phyloP scores from a whole-genome alignment of 2,329 filamentous ascomycete species.

The Monosporascus ibericus region DNA sequence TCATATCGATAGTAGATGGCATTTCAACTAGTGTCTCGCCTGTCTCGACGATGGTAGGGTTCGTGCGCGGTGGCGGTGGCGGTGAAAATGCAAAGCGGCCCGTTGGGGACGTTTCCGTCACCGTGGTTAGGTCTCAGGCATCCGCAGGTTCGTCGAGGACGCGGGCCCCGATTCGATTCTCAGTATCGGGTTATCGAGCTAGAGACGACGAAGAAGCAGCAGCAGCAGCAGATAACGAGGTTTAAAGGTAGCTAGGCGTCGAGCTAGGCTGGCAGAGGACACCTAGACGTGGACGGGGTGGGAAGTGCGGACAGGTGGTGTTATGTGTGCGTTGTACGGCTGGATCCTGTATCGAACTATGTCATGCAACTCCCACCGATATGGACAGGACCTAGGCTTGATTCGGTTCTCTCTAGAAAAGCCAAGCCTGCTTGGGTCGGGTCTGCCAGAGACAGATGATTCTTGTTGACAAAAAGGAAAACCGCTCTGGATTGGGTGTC shows the following conservation, averaged over 20 bases:
- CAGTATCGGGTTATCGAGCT: constrained; percentile 1
- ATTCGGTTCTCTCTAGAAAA: neutral
- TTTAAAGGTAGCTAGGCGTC: constrained; percentile 4
- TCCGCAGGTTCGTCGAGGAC: constrained; percentile 21
- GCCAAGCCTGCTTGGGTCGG: neutral
- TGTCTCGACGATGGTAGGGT: neutral
- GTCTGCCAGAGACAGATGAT: neutral
- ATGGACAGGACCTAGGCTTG: neutral
- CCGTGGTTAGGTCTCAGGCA: constrained; percentile 18
- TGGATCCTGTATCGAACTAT: neutral
- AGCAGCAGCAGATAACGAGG: neutral
- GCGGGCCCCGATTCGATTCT: constrained; percentile 12
- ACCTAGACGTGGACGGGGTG: constrained; percentile 1
- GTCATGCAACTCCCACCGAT: neutral
- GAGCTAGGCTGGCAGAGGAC: too few relatives aligned
- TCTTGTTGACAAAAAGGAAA: neutral
- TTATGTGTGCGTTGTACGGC: neutral
- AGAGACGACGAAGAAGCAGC: constrained; percentile 2
- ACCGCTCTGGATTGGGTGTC: neutral
- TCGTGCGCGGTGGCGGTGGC: constrained; percentile 6
- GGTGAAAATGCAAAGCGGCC: constrained; percentile 1
- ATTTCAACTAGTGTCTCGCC: constrained; percentile 1
- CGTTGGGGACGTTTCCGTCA: constrained; percentile 22
- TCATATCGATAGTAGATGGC: constrained; percentile 28
- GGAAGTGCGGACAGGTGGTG: neutral